Evolutionary conservation across 1,139 yeast species (phyloP).

Genomic region (Yamadazyma buinensis): DNA sequence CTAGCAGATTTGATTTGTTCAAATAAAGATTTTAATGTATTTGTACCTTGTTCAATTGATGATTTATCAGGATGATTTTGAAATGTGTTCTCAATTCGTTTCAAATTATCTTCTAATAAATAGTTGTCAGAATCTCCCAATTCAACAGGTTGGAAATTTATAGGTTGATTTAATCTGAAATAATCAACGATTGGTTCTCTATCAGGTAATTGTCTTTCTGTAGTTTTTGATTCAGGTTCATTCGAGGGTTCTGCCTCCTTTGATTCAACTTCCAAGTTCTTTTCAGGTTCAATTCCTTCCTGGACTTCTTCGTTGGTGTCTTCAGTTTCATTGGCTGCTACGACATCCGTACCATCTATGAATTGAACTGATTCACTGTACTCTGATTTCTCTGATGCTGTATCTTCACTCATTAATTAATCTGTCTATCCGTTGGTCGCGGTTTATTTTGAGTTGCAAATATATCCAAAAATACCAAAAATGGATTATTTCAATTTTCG

Average conservation of each 20-base stretch:
- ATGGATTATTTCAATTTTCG: too few relatives aligned
- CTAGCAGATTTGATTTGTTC: slow-evolving; percentile 44
- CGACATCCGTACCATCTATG: neutral
- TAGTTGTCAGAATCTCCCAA: slow-evolving; percentile 22
- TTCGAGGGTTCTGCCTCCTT: neutral
- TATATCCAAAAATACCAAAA: too few relatives aligned
- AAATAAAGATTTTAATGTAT: slow-evolving; percentile 42
- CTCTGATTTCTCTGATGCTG: slow-evolving; percentile 2
- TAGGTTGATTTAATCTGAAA: slow-evolving; percentile 24
- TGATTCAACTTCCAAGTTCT: neutral
- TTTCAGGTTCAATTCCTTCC: neutral
- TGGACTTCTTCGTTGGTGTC: neutral
- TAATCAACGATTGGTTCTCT: slow-evolving; percentile 28
- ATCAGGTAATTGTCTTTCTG: slow-evolving; percentile 17
- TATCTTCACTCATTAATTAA: slow-evolving; percentile 2
- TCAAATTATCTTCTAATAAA: slow-evolving; percentile 34
- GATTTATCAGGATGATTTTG: slow-evolving; percentile 26
- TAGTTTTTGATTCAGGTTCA: neutral
- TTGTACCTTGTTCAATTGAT: slow-evolving; percentile 56
- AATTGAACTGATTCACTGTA: slow-evolving; percentile 3
- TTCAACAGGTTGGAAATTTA: slow-evolving; percentile 8
- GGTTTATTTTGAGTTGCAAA: too few relatives aligned
- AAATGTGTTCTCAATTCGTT: slow-evolving; percentile 27
- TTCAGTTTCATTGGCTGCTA: neutral
- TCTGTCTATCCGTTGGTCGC: slow-evolving; percentile 6